Evolutionary conservation across 139 green algal species (phyloP).

Genomic region (Tetradesmus obliquus): DNA sequence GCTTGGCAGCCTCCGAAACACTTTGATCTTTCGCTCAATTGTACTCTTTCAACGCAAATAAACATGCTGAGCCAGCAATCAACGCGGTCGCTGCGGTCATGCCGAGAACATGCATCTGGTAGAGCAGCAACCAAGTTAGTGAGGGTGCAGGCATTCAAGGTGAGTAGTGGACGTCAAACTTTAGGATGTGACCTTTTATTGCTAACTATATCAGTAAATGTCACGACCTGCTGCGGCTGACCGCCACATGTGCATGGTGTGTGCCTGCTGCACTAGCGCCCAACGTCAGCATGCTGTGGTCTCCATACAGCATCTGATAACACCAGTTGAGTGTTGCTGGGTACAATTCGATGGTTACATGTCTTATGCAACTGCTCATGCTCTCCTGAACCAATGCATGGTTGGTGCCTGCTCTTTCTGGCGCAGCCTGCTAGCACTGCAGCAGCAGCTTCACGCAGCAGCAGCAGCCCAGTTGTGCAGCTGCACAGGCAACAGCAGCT

Average conservation of each 20-base stretch:
- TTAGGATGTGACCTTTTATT: too few species aligned
- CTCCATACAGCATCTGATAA: too few species aligned
- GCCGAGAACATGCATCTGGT: slow-evolving; percentile 3
- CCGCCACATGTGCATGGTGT: too few species aligned
- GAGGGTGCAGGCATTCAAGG: slow-evolving; percentile 10
- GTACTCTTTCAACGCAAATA: background rate
- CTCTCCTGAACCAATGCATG: too few species aligned
- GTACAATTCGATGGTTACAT: too few species aligned
- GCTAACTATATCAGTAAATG: too few species aligned
- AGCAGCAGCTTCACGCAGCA: slow-evolving; percentile 20
- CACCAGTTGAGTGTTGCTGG: too few species aligned
- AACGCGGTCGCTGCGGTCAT: background rate
- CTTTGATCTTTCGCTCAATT: background rate
- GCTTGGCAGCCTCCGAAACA: background rate
- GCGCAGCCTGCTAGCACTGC: background rate
- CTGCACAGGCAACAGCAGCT: slow-evolving; percentile 1
- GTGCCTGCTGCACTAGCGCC: too few species aligned
- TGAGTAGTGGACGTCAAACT: background rate
- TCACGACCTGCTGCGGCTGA: too few species aligned
- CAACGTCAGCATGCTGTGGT: too few species aligned
- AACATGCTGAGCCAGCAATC: slow-evolving; percentile 3
- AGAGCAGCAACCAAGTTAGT: background rate
- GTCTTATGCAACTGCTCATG: too few species aligned
- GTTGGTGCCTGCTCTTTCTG: background rate
- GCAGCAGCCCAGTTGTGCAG: background rate